Base-by-base conservation (phyloP, 257 asterid species). In the Dorcoceras hygrometricum region DNA sequence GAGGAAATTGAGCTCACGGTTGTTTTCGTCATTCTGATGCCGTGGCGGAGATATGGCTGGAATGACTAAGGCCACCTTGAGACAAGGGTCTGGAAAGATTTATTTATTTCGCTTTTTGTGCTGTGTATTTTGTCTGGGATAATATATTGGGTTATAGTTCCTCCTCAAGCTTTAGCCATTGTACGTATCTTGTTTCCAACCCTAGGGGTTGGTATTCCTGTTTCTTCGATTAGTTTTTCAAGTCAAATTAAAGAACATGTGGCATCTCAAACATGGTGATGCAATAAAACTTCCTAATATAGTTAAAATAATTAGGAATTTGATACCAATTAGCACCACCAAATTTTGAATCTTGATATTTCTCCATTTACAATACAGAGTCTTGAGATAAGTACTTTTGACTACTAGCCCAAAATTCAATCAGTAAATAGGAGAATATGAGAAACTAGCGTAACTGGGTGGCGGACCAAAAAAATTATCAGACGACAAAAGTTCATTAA, bases 21-120 rank as follows among this genome's bases (percentile, higher is more conserved):
- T 72, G 67, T 70, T 73, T 70, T 67, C 16, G 77, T 78, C 79
- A 72, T 71, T 80, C 64, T 23, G 70, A 46, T 59, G 63, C 55
- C 39, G 24, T 46, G 7, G 4, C 36, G 55, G 57, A 23, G 18
- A 59, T n/a, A n/a, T 57, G 67, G 65, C 43, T 59, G 5, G 70
- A 71, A 63, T 58, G 74, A 51, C 31, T 8, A 22, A 43, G 27
- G 63, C 67, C 63, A 66, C 69, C 64, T 60, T 62, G 72, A 22
- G 25, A 63, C 50, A 11, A 39, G 50, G 4, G 43, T 7, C 2
- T 39, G 50, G 50, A 39, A 2, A 39, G 3, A 9, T 9, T 34
- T 34, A 34, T 9, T 12, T 39, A 12, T 12, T 11, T 39, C 12
- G n/a, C n/a, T 11, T 11, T 39, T 12, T 12, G 12, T 39, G 50